These are phyloP conservation scores for Leccinum subgranulosum DNA, from an alignment of 768 basidiomycete species.

Conservation along the genomic window DNA sequence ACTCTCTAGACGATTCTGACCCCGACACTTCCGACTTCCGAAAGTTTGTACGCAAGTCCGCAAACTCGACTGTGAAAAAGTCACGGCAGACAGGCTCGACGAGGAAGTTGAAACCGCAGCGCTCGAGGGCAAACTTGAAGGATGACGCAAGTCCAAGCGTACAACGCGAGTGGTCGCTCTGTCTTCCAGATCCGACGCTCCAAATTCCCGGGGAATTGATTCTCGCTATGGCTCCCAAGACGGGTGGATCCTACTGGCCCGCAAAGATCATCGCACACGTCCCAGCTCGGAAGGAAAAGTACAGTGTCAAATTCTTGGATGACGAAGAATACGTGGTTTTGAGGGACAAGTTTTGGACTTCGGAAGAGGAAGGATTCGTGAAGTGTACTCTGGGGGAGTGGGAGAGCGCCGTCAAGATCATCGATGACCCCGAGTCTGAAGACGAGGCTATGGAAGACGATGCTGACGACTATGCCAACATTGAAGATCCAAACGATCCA, in stretches of 20 bases:
- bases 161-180: conserved; percentile 34
- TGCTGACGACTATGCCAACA: conserved; percentile 35
- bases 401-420: conserved; percentile 39
- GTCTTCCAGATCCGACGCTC: conserved; percentile 45
- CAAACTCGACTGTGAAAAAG: conserved; percentile 1
- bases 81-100: conserved; percentile 8
- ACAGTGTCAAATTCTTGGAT: conserved; percentile 61
- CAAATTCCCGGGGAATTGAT: conserved; percentile 68
- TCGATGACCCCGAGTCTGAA: conserved; percentile 28
- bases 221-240: conserved; percentile 42
- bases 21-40: conserved; percentile 12
- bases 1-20: conserved; percentile 29
- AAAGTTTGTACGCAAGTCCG: not conserved
- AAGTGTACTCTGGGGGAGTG: conserved; percentile 62
- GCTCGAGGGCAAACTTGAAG: conserved; percentile 17
- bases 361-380: conserved; percentile 57
- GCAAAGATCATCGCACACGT: conserved; percentile 55
- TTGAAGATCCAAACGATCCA: conserved; percentile 11
- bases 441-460: conserved; percentile 20
- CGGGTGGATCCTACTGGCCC: conserved; percentile 56
- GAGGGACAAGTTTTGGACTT: conserved; percentile 55
- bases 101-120: conserved; percentile 13
- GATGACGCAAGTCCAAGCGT: conserved; percentile 8
- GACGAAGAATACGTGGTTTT: conserved; percentile 38
- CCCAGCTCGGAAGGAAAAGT: conserved; percentile 41